Base-by-base conservation (phyloP, 768 basidiomycete genomes). In the Phylloporus sp. region DNA sequence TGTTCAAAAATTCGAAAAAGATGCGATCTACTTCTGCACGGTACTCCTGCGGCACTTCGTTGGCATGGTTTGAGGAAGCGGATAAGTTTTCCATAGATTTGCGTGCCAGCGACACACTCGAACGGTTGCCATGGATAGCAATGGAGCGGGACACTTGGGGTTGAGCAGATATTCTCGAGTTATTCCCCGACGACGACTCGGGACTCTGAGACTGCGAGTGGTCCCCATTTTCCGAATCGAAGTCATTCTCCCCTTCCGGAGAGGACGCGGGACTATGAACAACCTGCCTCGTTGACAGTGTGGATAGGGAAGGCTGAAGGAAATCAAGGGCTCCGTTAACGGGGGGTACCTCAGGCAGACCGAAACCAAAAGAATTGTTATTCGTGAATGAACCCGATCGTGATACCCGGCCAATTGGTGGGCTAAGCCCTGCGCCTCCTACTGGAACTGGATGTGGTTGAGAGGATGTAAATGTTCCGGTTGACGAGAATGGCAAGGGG, bases 1-100 rank as follows among this genome's bases (percentile, higher is more conserved):
- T 81, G 65, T 86, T 93, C 59, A 98, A 72, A 64, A 90, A 98
- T 57, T 88, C 84, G 64, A 93, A 84, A 72, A 98, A 97, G 63
- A 97, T 85, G 56, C 85, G 81, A 69, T 97, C 93, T 46, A 98
- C 86, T 61, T 91, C 86, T 18, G 74, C 70, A 50, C 83, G 80
- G 59, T 92, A 87, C 67, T 95, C 94, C 52, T 82, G 78, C 6
- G 90, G 88, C 42, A 92, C 79, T 60, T 91, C 88, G 52, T 80
- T 80, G 47, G 70, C 73, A 50, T 78, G 76, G 16, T 59, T 65
- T 8, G 64, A 53, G 27, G 38, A 18, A 16, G 57, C 7, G 13
- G 53, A 8, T n/a, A 69, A 43, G 45, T 69, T 69, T 54, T 69
- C 67, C 28, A 39, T 38, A 4, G 67, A 69, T 6, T 42, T 49